These are phyloP conservation scores for Entelexis sorbosivorans DNA, from an alignment of 1,139 yeast species.

Conservation along the genomic window DNA sequence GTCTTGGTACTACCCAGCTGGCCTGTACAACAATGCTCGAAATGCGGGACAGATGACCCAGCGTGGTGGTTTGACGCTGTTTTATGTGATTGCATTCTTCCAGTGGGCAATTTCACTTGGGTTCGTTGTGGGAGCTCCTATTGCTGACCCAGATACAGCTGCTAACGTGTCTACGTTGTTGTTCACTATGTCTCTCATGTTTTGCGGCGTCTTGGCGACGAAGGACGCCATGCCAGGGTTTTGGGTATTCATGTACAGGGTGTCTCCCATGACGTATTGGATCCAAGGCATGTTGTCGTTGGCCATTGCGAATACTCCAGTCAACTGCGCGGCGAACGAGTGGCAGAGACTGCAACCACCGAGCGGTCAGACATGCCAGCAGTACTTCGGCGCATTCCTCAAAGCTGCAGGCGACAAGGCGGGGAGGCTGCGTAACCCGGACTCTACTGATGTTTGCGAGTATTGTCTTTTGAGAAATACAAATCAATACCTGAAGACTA, in stretches of 20 bases:
- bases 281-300: conserved; percentile 47
- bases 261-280: conserved; percentile 59
- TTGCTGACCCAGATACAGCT: conserved; percentile 60
- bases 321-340: conserved; percentile 45
- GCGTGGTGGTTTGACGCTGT: conserved; percentile 62
- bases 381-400: conserved; percentile 37
- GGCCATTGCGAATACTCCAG: conserved; percentile 46
- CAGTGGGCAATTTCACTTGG: conserved; percentile 56
- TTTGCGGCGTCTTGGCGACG: conserved; percentile 74
- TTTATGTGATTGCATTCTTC: conserved; percentile 45
- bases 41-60: conserved; percentile 41
- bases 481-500: conserved; percentile 40
- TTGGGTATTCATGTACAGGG: conserved; percentile 60
- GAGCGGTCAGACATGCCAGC: conserved; percentile 47
- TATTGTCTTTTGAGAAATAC: conserved; percentile 48
- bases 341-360: conserved; percentile 47
- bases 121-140: conserved; percentile 50
- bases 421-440: conserved; percentile 49
- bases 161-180: conserved; percentile 55
- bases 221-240: conserved; percentile 52
- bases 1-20: conserved; percentile 76
- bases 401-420: conserved; percentile 27
- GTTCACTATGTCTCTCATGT: conserved; percentile 57
- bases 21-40: conserved; percentile 34
- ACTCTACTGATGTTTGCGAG: conserved; percentile 44